Base-by-base conservation (phyloP, 805 yeast species). In the Torulaspora gathmanii region DNA sequence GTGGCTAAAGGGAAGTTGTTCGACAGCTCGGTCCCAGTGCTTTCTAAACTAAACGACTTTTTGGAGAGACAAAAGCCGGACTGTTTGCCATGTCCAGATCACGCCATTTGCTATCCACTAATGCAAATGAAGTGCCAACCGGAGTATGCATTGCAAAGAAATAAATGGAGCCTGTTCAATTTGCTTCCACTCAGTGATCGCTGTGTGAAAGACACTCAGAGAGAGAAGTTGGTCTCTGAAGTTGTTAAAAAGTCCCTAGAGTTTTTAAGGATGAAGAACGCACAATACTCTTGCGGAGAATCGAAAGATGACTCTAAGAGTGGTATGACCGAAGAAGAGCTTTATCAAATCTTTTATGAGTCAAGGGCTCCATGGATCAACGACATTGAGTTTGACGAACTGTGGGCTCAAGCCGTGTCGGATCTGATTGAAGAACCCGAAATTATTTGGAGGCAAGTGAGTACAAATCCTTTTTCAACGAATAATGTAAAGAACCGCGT, bases 41-140 rank as follows among this genome's bases (percentile, higher is more conserved):
- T 49, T 6, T 16, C 17, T 10, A 19, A 58, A 53, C 13, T 73
- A 8, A 86, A 83, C 33, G 55, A 63, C 0, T 65, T 69, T 45
- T 62, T 84, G 45, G 77, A 75, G 39, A 46, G 58, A 0, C 60
- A 74, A 40, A 73, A 74, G 39, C 95, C 95, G 2, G 36, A 53
- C 0, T 91, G 99, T 67, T 67, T 76, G 3, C 77, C 77, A 20
- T 91, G 98, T 60, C 97, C 98, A 1, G 75, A 72, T 3, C 82
- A 90, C 65, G 93, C 90, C 0, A 70, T 77, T 30, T 91, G 98
- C 65, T 79, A 73, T 51, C 77, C 79, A 19, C 61, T 72, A 36
- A 69, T 84, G 55, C 69, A 73, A 41, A 57, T 86, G 7, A 79
- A 75, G 45, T 91, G 99, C 65, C 80, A 78, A 54, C 81, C 80